A percentile compares a stretch with the other conserved stretches of the same genome.
Evolutionary conservation across 2,329 filamentous ascomycete genomes (phyloP).

Genomic region (Cercospora canescens): DNA sequence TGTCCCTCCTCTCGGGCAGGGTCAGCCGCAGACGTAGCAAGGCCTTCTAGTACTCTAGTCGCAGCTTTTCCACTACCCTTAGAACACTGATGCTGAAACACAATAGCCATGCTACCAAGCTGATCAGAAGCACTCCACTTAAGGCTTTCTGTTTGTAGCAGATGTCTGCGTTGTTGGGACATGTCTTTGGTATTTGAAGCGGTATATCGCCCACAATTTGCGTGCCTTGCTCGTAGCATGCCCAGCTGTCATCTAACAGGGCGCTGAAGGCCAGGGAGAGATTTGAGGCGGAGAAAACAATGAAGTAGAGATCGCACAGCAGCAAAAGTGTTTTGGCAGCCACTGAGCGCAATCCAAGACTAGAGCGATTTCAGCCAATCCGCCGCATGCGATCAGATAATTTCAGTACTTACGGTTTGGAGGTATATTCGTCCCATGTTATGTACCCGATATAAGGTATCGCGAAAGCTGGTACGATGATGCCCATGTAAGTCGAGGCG

Average conservation of each 20-base stretch:
- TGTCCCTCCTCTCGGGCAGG: neutral
- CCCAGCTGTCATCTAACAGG: conserved; percentile 63
- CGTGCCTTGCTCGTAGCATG: conserved; percentile 38
- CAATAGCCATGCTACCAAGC: conserved; percentile 83
- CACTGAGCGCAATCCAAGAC: conserved; percentile 76
- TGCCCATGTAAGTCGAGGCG: conserved; percentile 78
- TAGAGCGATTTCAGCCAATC: conserved; percentile 21
- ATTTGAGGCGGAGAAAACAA: conserved; percentile 95
- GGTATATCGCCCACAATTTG: conserved; percentile 12
- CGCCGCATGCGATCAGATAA: neutral
- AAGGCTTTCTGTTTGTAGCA: conserved; percentile 68
- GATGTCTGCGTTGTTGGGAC: conserved; percentile 45
- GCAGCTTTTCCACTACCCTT: conserved; percentile 40
- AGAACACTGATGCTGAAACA: conserved; percentile 78
- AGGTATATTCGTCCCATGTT: conserved; percentile 94
- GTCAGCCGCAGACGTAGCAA: neutral
- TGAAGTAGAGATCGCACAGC: conserved; percentile 90
- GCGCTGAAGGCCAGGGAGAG: conserved; percentile 86
- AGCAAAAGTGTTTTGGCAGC: conserved; percentile 86
- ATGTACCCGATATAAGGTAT: conserved; percentile 91
- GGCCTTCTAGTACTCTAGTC: conserved; percentile 21
- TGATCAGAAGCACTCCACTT: conserved; percentile 75
- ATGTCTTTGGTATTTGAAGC: conserved; percentile 33
- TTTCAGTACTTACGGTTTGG: conserved; percentile 63
- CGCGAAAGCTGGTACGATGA: conserved; percentile 84